Conservation (phyloP, 2,329 filamentous ascomycete genomes). For the Diaporthe vaccinii region DNA sequence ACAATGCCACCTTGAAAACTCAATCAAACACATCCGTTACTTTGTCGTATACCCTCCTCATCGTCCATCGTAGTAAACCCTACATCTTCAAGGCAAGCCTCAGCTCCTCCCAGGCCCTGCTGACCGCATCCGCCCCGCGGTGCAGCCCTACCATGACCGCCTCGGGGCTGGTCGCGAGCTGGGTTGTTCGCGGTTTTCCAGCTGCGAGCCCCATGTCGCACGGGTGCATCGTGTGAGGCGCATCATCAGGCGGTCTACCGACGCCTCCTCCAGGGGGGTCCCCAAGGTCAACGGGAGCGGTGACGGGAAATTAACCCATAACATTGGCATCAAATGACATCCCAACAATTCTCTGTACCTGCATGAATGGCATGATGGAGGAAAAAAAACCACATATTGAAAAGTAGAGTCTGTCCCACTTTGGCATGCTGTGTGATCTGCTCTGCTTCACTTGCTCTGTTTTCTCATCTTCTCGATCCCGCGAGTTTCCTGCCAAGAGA, state of each 20-base stretch:
- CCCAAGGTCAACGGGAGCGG: conserved; percentile 2
- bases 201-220: neutral
- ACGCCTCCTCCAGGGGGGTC: neutral
- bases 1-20: conserved; percentile 4
- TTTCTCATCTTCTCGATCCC: neutral
- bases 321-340: conserved; percentile 33
- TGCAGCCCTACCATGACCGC: neutral
- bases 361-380: conserved; percentile 19
- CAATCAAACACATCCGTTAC: too few species aligned
- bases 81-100: too few species aligned
- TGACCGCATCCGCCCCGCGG: conserved; percentile 10
- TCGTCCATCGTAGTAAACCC: too few species aligned
- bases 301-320: conserved; percentile 31
- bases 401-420: neutral
- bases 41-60: too few species aligned
- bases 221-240: conserved; percentile 26
- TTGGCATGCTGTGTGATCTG: neutral
- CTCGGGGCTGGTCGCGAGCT: neutral
- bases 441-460: neutral
- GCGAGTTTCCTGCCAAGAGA: neutral
- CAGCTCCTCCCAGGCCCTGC: neutral
- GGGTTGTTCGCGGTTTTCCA: neutral
- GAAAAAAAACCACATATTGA: neutral
- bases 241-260: conserved; percentile 24
- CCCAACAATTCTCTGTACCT: conserved; percentile 11